phyloP scores from a whole-genome alignment of 2,329 filamentous ascomycete genomes.

The Periconia macrospinosa region DNA sequence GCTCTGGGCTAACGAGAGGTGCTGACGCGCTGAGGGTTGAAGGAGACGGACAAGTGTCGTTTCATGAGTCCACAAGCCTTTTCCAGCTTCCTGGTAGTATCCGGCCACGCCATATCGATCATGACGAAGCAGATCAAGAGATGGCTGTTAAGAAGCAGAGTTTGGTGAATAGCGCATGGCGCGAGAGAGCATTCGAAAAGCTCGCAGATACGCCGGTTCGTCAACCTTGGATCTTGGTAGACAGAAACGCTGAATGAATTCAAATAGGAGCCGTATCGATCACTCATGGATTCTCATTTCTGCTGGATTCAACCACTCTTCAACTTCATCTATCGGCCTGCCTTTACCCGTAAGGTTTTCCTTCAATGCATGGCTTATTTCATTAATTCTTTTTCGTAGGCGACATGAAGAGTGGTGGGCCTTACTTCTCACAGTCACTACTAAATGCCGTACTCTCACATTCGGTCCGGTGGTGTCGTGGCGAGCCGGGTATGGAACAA shows the following conservation, averaged over 20 bases:
- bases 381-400: slow-evolving; percentile 1
- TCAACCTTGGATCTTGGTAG: background rate
- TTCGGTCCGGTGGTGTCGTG: slow-evolving; percentile 13
- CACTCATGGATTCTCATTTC: slow-evolving; percentile 13
- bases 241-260: background rate
- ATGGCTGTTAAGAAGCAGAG: slow-evolving; percentile 8
- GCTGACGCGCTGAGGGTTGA: slow-evolving; percentile 3
- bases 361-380: background rate
- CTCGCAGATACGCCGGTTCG: slow-evolving; percentile 11
- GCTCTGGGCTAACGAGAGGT: too few species aligned
- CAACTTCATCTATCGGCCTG: slow-evolving; percentile 14
- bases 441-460: slow-evolving; percentile 13
- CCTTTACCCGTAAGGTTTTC: slow-evolving; percentile 9
- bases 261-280: slow-evolving; percentile 11
- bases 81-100: slow-evolving; percentile 9
- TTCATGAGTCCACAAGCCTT: slow-evolving; percentile 10
- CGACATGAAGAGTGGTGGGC: slow-evolving; percentile 13
- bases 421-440: slow-evolving; percentile 12
- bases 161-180: slow-evolving; percentile 12
- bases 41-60: slow-evolving; percentile 3
- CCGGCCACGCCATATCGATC: background rate
- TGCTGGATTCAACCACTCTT: slow-evolving; percentile 17
- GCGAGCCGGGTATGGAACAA: slow-evolving; percentile 11
- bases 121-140: background rate
- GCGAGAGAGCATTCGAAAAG: slow-evolving; percentile 10